A percentile compares a stretch with the other conserved stretches of the same genome.
Conservation (phyloP, 2,329 filamentous ascomycete species). For the Ceratocystiopsis sp. region DNA sequence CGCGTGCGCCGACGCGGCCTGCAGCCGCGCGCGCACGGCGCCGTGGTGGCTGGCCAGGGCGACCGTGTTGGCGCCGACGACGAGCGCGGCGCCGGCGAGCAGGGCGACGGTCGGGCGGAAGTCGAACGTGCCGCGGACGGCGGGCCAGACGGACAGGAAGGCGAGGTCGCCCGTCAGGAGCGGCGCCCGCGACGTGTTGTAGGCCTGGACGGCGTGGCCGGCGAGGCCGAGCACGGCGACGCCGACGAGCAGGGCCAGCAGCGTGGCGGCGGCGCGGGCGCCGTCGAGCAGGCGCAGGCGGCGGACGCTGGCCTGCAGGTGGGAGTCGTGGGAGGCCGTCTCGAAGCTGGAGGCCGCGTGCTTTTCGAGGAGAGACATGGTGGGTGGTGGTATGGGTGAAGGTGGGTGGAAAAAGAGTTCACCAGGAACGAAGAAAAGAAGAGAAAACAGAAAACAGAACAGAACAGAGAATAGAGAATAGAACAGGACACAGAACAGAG, state of each 20-base stretch:
- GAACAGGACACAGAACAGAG: background rate
- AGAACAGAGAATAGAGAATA: background rate
- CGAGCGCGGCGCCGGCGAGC: slow-evolving; percentile 32
- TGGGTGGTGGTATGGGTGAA: background rate
- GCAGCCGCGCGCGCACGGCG: slow-evolving; percentile 23
- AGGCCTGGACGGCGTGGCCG: slow-evolving; percentile 35
- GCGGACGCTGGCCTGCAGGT: slow-evolving; percentile 21
- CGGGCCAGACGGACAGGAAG: slow-evolving; percentile 35
- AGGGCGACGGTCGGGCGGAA: slow-evolving; percentile 38
- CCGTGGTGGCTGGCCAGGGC: slow-evolving; percentile 32
- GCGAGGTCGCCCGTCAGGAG: slow-evolving; percentile 21
- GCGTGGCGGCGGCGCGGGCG: slow-evolving; percentile 28
- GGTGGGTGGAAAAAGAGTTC: background rate
- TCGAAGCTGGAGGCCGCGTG: slow-evolving; percentile 30
- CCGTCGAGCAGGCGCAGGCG: slow-evolving; percentile 25
- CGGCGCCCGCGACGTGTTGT: slow-evolving; percentile 34
- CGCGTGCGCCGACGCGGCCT: slow-evolving; percentile 20
- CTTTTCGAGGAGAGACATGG: slow-evolving; percentile 7
- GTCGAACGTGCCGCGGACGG: slow-evolving; percentile 27
- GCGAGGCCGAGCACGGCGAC: slow-evolving; percentile 36
- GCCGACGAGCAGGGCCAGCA: slow-evolving; percentile 31
- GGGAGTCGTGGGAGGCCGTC: slow-evolving; percentile 23
- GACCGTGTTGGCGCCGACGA: slow-evolving; percentile 29
- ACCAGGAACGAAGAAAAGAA: background rate
- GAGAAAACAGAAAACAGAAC: background rate